Base-by-base conservation (phyloP, 2,329 filamentous ascomycete species). In the Arthrinium puccinioides region DNA sequence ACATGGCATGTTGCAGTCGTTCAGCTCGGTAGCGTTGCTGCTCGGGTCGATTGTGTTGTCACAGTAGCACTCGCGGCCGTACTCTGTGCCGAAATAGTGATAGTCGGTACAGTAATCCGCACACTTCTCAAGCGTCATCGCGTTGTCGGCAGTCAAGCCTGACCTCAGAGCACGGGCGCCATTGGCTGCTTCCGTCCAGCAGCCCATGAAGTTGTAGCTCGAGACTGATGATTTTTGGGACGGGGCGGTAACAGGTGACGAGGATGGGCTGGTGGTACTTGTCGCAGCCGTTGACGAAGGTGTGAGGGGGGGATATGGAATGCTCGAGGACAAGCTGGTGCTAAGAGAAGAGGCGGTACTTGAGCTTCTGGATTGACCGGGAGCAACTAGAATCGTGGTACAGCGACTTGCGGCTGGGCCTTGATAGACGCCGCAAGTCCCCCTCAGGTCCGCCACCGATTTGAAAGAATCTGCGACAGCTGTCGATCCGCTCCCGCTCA, bases 11-110 rank as follows among this genome's bases (percentile, higher is more conserved):
- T 26, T 38, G 36, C 57, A 61, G 14, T 55, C 50, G 8, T 35
- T 20, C 7, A 33, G 40, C 13, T 27, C 15, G 20, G 35, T 39
- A 15, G 21, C 34, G 31, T 26, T 44, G 44, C 43, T 49, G 14
- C 34, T 42, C 19, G 25, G 43, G 35, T 43, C 30, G 9, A 52
- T 31, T 15, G 25, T 39, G 19, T 44, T 35, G 15, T 4, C 14
- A 23, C 32, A 53, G 59, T 57, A 40, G 63, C 69, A 73, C 51
- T 74, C 70, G 20, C 66, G 59, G 9, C 69, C 67, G 42, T 69
- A 74, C 46, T 75, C 70, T 6, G 69, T 66, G 3, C 64, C 71
- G 56, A 64, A 74, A 45, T 67, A 72, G 31, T 58, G 54, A 48
- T 63, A 73, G 2, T 56, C 58, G 3, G 59, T 61, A 56, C 69